Evolutionary conservation across 257 asterid species (phyloP).

Genomic region (Nicotiana otophora): DNA sequence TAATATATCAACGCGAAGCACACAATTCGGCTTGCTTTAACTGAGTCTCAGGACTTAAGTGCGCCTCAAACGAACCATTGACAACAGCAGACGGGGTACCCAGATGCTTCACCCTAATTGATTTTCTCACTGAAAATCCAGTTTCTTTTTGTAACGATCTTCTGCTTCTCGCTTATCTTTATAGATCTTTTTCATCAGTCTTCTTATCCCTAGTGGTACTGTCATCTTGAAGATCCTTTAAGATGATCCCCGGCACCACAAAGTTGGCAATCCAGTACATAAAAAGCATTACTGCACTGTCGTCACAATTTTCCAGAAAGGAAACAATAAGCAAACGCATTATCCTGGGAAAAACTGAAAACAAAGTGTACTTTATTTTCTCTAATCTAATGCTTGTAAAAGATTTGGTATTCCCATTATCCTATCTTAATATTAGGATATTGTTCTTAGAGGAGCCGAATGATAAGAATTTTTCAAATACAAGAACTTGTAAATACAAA

Average conservation of each 20-base stretch:
- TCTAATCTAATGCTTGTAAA: not conserved
- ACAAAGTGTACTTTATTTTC: no score
- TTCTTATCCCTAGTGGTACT: conserved; percentile 15
- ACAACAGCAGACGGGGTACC: no score
- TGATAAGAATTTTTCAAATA: no score
- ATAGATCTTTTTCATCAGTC: not conserved
- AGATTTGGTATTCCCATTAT: no score
- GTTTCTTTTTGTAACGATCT: not conserved
- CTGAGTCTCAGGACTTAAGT: no score
- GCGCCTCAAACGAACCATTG: no score
- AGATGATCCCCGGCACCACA: conserved; percentile 37
- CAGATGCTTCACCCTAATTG: no score
- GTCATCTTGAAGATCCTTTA: conserved; percentile 35
- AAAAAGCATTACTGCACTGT: conserved; percentile 45
- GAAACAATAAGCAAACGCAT: not conserved
- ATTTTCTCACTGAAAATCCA: no score
- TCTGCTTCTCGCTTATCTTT: not conserved
- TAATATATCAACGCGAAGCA: no score
- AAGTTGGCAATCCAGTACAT: conserved; percentile 56
- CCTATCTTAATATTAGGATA: not conserved
- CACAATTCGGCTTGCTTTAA: no score
- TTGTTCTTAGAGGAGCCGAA: not conserved
- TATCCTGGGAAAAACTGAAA: not conserved
- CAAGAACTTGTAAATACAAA: not conserved
- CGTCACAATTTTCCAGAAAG: not conserved